Base-by-base conservation (phyloP, 345 rosid genomes). In the Corchorus capsularis region DNA sequence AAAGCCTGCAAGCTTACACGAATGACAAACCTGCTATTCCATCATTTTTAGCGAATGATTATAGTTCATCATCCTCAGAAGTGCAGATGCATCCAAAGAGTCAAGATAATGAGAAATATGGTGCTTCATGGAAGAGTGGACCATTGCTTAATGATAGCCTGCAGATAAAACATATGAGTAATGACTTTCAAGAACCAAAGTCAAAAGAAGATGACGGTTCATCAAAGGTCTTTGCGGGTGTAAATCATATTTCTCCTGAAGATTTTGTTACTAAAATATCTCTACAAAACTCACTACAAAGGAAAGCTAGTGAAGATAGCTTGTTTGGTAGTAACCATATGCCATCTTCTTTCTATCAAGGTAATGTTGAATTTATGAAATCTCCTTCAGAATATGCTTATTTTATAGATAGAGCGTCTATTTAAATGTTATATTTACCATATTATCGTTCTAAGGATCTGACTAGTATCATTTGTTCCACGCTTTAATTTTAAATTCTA, bases 401-500 rank as follows among this genome's bases (percentile, higher is more conserved):
- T 68, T 50, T 75, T 13, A 19, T 63, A n/a, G 54, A 6, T 13
- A 55, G 22, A 11, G n/a, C 53, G 53, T 54, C 64, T 34, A 62
- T 59, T 20, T 78, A 43, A 45, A 34, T 19, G 53, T 45, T 55
- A 54, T 72, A n/a, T n/a, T 63, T 63, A 68, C 79, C 8, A 39
- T 60, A 59, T 79, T 9, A 46, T 77, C 67, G 39, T 61, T 41
- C 32, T 70, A 65, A 79, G 66, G 50, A 69, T 57, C 80, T 80
- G 76, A 79, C 50, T 34, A 62, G 45, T n/a, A 27, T 71, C 35
- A 14, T 43, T 2, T 74, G 39, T 75, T 84, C 37, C 64, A 62
- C 17, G 74, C 75, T 61, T 75, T 79, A 75, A 76, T 87, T 80
- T 75, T 74, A 85, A 91, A 83, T 67, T 83, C 79, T 79, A 34